phyloP scores from a whole-genome alignment of 1,284 basidiomycete species.

The Cryptococcus sp. region DNA sequence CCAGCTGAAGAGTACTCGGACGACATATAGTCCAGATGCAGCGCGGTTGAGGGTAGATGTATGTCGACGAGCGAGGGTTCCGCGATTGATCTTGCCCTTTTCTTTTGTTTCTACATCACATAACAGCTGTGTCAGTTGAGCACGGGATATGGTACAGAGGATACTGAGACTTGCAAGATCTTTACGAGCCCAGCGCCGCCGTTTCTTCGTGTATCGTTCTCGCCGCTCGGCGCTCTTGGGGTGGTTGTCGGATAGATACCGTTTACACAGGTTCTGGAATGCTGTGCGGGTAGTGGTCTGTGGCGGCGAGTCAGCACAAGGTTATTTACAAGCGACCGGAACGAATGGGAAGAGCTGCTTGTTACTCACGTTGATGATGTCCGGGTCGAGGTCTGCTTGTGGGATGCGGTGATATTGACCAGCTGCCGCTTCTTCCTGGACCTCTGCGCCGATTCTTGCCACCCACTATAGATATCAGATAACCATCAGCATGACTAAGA shows the following conservation, averaged over 20 bases:
- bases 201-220: slow-evolving; percentile 44
- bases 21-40: slow-evolving; percentile 53
- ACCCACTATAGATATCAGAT: slow-evolving; percentile 8
- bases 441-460: slow-evolving; percentile 3
- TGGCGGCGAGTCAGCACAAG: too few relatives aligned
- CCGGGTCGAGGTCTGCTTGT: slow-evolving; percentile 2
- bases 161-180: slow-evolving; percentile 40
- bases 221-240: slow-evolving; percentile 35
- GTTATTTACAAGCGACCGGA: too few relatives aligned
- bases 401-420: slow-evolving; percentile 16
- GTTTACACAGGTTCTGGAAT: slow-evolving; percentile 47
- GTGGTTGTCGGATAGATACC: slow-evolving; percentile 43
- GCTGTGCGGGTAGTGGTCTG: slow-evolving; percentile 38
- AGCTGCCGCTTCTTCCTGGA: slow-evolving; percentile 6
- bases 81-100: slow-evolving; percentile 37
- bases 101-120: slow-evolving; percentile 48
- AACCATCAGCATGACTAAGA: background rate
- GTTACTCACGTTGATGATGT: slow-evolving; percentile 10
- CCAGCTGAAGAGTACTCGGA: slow-evolving; percentile 52
- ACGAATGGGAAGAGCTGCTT: background rate
- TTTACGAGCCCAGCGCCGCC: slow-evolving; percentile 53
- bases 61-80: slow-evolving; percentile 26
- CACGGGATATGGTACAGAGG: background rate
- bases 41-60: slow-evolving; percentile 31
- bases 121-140: background rate